These are phyloP conservation scores for Colletotrichum eremochloae DNA, from an alignment of 2,329 filamentous ascomycete species.

Conservation along the genomic window DNA sequence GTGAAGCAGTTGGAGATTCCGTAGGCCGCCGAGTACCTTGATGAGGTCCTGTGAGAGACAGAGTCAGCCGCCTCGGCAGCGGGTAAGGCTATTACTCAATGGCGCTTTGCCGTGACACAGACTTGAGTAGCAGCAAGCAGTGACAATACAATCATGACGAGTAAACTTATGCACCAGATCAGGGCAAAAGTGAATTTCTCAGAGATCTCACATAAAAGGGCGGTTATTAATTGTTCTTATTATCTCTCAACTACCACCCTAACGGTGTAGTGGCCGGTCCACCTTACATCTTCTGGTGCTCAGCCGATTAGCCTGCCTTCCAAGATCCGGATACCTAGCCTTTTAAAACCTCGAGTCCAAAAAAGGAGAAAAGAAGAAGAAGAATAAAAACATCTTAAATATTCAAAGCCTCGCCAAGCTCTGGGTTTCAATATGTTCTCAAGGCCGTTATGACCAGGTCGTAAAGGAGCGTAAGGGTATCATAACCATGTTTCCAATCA, in stretches of 20 bases:
- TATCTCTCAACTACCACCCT: conserved; percentile 13
- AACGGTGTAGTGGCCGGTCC: conserved; percentile 17
- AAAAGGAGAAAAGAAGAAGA: too few relatives aligned
- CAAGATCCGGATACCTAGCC: neutral
- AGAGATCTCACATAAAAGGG: neutral
- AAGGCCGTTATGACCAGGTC: neutral
- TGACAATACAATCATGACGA: neutral
- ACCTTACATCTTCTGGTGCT: conserved; percentile 5
- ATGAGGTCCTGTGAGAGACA: neutral
- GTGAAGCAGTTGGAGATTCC: neutral
- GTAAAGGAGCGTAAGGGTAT: conserved; percentile 36
- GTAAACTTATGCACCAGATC: neutral
- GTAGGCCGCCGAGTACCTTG: neutral
- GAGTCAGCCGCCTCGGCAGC: too few relatives aligned
- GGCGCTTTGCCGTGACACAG: too few relatives aligned
- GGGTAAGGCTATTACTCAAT: too few relatives aligned
- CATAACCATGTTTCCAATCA: conserved; percentile 7
- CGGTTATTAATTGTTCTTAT: neutral
- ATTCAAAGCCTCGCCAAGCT: neutral
- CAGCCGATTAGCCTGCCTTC: conserved; percentile 9
- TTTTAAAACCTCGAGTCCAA: neutral
- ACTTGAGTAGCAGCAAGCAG: neutral
- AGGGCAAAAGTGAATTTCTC: neutral
- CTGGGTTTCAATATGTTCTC: too few relatives aligned
- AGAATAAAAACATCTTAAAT: neutral